These are phyloP conservation scores for Carex parvula DNA, from an alignment of 176 grass and related monocot species.

Conservation along the genomic window DNA sequence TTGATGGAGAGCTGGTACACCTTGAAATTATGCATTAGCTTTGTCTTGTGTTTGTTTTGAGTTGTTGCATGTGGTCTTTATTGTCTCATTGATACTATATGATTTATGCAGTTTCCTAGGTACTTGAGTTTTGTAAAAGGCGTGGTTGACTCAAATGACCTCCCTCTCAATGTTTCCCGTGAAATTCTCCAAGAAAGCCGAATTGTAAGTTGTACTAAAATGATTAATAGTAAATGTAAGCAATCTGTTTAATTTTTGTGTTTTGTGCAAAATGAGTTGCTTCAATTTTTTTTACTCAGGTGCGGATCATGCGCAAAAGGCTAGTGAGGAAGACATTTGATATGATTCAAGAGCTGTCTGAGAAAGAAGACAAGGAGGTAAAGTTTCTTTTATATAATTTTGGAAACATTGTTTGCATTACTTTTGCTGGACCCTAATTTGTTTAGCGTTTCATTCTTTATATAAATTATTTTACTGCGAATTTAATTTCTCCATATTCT, in stretches of 20 bases:
- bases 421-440: background rate
- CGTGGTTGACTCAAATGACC: slow-evolving; percentile 85
- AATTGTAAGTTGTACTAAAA: slow-evolving; percentile 58
- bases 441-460: background rate
- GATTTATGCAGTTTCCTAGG: slow-evolving; percentile 62
- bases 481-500: background rate
- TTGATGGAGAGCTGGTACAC: slow-evolving; percentile 82
- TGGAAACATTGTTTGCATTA: background rate
- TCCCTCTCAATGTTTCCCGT: slow-evolving; percentile 91
- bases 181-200: slow-evolving; percentile 95
- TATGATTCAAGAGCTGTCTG: slow-evolving; percentile 89
- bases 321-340: slow-evolving; percentile 97
- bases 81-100: background rate
- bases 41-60: background rate
- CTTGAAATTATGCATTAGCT: background rate
- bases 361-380: slow-evolving; percentile 73
- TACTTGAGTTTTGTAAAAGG: slow-evolving; percentile 97
- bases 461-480: background rate
- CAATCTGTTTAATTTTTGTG: background rate
- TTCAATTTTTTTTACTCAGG: slow-evolving; percentile 37
- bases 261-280: background rate
- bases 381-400: background rate
- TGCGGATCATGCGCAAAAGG: slow-evolving; percentile 91
- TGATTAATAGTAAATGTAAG: background rate
- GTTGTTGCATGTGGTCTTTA: background rate